phyloP scores from a whole-genome alignment of 176 grass and related monocot species.

The Paspalum notatum region DNA sequence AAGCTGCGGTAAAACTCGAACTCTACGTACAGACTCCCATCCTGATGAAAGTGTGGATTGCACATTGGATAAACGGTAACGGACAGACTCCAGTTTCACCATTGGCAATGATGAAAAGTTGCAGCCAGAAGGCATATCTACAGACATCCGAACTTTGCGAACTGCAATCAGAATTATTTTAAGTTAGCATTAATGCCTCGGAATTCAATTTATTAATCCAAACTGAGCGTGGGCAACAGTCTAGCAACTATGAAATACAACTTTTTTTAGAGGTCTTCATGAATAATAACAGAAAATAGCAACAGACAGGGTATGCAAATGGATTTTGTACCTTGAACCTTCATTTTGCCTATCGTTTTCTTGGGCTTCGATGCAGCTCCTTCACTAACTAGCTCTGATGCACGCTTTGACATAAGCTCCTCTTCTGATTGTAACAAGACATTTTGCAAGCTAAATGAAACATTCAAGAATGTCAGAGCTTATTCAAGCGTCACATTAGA shows the following conservation, averaged over 20 bases:
- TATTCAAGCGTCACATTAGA: slow-evolving; percentile 8
- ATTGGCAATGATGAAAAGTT: slow-evolving; percentile 76
- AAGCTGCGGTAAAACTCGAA: slow-evolving; percentile 70
- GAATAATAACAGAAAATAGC: background rate
- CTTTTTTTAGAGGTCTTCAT: slow-evolving; percentile 25
- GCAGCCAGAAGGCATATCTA: slow-evolving; percentile 95
- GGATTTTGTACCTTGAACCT: slow-evolving; percentile 81
- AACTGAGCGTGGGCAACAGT: background rate
- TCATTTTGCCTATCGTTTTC: slow-evolving; percentile 96
- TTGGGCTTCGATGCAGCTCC: slow-evolving; percentile 85
- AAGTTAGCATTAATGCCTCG: slow-evolving; percentile 32
- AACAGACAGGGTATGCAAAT: background rate
- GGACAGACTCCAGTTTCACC: slow-evolving; percentile 77
- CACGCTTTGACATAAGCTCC: slow-evolving; percentile 77
- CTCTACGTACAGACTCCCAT: slow-evolving; percentile 88
- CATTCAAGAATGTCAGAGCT: slow-evolving; percentile 31
- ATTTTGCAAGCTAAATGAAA: slow-evolving; percentile 76
- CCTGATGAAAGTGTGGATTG: slow-evolving; percentile 77
- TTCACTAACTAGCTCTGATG: slow-evolving; percentile 80
- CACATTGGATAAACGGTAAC: slow-evolving; percentile 75
- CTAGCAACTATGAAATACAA: slow-evolving; percentile 7
- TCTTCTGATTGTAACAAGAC: slow-evolving; percentile 94
- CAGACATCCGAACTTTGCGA: slow-evolving; percentile 91
- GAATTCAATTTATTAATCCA: slow-evolving; percentile 6
- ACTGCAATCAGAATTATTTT: slow-evolving; percentile 64